Base-by-base conservation (phyloP, 2,329 filamentous ascomycete species). In the Diaporthe capsici region DNA sequence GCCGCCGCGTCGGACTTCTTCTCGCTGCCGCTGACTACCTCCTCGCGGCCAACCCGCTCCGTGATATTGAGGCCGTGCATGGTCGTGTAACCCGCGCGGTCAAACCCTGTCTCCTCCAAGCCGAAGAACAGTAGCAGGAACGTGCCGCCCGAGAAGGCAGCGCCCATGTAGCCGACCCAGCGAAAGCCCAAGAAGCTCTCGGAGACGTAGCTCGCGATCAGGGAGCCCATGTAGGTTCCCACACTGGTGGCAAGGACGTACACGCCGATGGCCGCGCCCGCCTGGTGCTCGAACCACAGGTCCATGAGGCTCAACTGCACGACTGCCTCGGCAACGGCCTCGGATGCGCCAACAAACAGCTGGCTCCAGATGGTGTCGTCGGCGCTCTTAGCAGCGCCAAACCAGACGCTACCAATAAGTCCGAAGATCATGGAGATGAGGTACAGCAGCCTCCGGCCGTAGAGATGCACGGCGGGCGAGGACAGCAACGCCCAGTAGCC, bases 281-380 rank as follows among this genome's bases (percentile, higher is more conserved):
- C 86, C 76, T 89, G 88, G 78, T 91, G 89, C 81, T 90, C 87
- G 76, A 88, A 91, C 83, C 89, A 91, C 42, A 91, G 84, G 78
- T 91, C 89, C 10, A 89, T 87, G 39, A 91, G 82, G 2, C 88
- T 90, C n/a, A 90, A 81, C 79, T 91, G 89, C 9, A 89, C 89
- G 42, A 88, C 86, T 0, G 89, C 89, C 80, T 91, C 89, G 2
- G 88, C 89, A 57, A 88, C 88, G 12, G 88, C 86, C 80, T 91
- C 89, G 6, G 89, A 90, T 3, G 88, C 88, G 22, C 89, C 89
- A 3, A 91, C 88, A 73, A 91, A 90, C 3, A 91, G 83, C 79
- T 91, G 89, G 63, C 88, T 88, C 85, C 87, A 89, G 73, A 90
- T 86, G 3, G 88, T 86, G 74, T 90, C 88, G 22, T 82, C 80